Percentiles rank a stretch among this genome's conserved stretches.
Conservation (phyloP, 2,329 filamentous ascomycete species). For the Fusarium nelsonii region DNA sequence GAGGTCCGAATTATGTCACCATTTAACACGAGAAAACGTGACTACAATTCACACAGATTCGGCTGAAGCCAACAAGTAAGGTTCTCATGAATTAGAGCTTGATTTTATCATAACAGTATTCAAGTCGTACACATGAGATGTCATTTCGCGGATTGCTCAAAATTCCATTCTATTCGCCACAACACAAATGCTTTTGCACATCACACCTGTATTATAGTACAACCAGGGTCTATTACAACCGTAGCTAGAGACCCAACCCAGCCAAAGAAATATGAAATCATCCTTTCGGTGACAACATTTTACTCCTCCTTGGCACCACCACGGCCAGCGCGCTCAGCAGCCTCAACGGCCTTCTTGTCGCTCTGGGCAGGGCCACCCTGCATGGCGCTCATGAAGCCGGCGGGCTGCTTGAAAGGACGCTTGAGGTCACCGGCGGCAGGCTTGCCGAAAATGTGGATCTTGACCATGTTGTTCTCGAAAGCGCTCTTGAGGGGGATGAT, state of each 20-base stretch:
- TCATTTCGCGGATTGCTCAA: neutral
- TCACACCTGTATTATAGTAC: constrained; percentile 37
- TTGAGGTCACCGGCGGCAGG: constrained; percentile 91
- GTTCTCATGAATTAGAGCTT: neutral
- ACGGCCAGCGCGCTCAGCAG: constrained; percentile 79
- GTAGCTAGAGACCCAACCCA: constrained; percentile 14
- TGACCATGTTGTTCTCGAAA: constrained; percentile 94
- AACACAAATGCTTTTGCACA: constrained; percentile 26
- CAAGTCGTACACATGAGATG: constrained; percentile 2
- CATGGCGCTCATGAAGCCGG: constrained; percentile 85
- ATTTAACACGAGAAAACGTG: constrained; percentile 52
- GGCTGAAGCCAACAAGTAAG: neutral
- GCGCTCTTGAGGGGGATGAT: constrained; percentile 98
- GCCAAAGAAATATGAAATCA: constrained; percentile 7
- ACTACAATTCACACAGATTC: constrained; percentile 20
- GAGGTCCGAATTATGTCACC: constrained; percentile 44
- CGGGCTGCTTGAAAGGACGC: constrained; percentile 91
- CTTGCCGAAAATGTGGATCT: constrained; percentile 92
- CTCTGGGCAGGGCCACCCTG: constrained; percentile 82
- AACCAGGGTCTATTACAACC: constrained; percentile 31
- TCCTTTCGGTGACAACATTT: constrained; percentile 31
- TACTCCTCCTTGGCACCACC: constrained; percentile 81
- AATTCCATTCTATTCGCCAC: constrained; percentile 4
- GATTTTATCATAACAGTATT: neutral
- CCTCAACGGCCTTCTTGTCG: constrained; percentile 90